phyloP scores from a whole-genome alignment of 257 asterid genomes.

The Thymus quinquecostatus region DNA sequence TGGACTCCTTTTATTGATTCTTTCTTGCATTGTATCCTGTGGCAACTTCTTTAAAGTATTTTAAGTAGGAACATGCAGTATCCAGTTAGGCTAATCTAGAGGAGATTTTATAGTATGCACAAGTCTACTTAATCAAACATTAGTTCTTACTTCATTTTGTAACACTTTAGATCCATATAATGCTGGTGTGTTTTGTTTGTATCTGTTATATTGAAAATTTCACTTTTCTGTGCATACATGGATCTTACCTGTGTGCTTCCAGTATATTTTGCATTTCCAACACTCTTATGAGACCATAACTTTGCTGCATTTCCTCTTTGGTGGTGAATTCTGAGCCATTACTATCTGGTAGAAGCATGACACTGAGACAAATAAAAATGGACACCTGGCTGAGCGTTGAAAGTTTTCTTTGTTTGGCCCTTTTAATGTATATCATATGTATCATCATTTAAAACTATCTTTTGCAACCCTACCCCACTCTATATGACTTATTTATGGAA shows the following conservation, averaged over 20 bases:
- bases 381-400: conserved; percentile 7
- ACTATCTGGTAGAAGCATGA: conserved; percentile 20
- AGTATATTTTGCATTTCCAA: conserved; percentile 3
- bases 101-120: not conserved
- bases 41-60: not conserved
- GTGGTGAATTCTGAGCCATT: conserved; percentile 4
- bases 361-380: not conserved
- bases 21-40: not conserved
- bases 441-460: not conserved
- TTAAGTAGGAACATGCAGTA: not conserved
- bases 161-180: not conserved
- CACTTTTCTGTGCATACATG: not conserved
- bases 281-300: not conserved
- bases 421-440: not conserved
- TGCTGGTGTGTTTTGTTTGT: not conserved
- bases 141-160: conserved; percentile 1
- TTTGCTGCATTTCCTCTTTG: not conserved
- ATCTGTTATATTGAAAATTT: not conserved
- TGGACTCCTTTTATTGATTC: not conserved
- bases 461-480: not conserved
- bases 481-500: conserved; percentile 1
- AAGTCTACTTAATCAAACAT: not conserved
- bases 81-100: not conserved
- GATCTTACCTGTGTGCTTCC: not conserved
- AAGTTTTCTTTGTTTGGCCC: not conserved